Conservation (phyloP, 208 protist genomes). For the Crithidia expoeki region DNA sequence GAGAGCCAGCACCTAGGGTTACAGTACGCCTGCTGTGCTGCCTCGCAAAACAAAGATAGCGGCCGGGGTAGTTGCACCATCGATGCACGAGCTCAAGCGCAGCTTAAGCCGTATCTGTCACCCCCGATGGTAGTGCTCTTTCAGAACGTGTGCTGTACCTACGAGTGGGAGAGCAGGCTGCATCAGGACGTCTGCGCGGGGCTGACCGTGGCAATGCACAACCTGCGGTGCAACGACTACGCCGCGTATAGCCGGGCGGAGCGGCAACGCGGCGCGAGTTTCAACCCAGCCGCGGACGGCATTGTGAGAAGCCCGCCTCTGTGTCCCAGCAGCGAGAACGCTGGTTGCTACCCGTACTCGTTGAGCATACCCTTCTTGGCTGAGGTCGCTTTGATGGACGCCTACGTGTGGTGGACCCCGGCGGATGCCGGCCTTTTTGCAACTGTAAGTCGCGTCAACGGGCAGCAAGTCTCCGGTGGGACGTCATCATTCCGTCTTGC, state of each 20-base stretch:
- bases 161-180: slow-evolving; percentile 25
- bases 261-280: not conserved
- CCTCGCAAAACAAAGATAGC: not conserved
- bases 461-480: not conserved
- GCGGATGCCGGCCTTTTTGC: not conserved
- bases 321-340: not conserved
- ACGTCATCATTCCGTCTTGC: not conserved
- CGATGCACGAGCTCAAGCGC: slow-evolving; percentile 7
- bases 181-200: slow-evolving; percentile 18
- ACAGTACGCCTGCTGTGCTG: slow-evolving; percentile 27
- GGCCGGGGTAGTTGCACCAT: not conserved
- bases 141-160: slow-evolving; percentile 17
- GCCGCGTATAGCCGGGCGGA: not conserved
- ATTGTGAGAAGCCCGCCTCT: not conserved
- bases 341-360: slow-evolving; percentile 10
- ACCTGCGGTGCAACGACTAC: slow-evolving; percentile 30
- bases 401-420: slow-evolving; percentile 31
- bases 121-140: slow-evolving; percentile 21
- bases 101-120: slow-evolving; percentile 26
- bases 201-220: slow-evolving; percentile 23
- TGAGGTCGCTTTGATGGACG: slow-evolving; percentile 19
- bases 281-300: not conserved
- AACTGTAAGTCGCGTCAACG: not conserved
- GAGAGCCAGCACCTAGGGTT: slow-evolving; percentile 25
- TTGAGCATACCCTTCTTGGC: slow-evolving; percentile 14